Percentiles rank a stretch among this genome's conserved stretches.
Evolutionary conservation across 1,284 basidiomycete species (phyloP).

Genomic region (Boletus mariae): DNA sequence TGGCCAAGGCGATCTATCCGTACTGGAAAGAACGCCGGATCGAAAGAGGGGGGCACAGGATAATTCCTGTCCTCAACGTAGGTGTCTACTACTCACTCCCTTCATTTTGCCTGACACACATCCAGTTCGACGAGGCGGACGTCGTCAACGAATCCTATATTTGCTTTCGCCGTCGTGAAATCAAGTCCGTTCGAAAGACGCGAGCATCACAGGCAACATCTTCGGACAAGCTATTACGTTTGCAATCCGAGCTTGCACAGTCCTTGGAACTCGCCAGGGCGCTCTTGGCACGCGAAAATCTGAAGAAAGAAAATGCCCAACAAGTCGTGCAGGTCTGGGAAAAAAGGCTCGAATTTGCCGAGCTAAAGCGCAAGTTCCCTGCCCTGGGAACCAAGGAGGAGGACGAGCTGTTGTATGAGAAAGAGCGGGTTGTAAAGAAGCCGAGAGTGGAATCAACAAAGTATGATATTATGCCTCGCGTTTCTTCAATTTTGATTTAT

Average conservation of each 20-base stretch:
- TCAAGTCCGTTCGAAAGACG: slow-evolving; percentile 92
- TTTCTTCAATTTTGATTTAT: not conserved
- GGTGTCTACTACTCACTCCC: slow-evolving; percentile 20
- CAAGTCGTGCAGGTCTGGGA: slow-evolving; percentile 75
- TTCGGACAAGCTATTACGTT: slow-evolving; percentile 80
- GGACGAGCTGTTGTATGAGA: slow-evolving; percentile 79
- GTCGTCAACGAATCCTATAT: slow-evolving; percentile 92
- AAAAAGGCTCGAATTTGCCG: slow-evolving; percentile 69
- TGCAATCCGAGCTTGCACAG: slow-evolving; percentile 73
- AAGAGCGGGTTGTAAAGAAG: slow-evolving; percentile 64
- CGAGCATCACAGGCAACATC: slow-evolving; percentile 85
- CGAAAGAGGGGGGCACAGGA: slow-evolving; percentile 71
- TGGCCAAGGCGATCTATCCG: slow-evolving; percentile 70
- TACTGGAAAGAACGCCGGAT: slow-evolving; percentile 80
- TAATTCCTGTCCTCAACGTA: slow-evolving; percentile 80
- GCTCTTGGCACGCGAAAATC: slow-evolving; percentile 68
- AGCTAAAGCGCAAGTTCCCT: slow-evolving; percentile 79
- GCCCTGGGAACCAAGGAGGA: slow-evolving; percentile 68
- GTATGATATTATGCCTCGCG: slow-evolving; percentile 31
- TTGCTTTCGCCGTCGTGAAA: slow-evolving; percentile 95
- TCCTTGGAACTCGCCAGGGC: slow-evolving; percentile 72
- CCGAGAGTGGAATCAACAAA: slow-evolving; percentile 39
- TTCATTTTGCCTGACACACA: slow-evolving; percentile 4
- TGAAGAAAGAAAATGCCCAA: slow-evolving; percentile 65
- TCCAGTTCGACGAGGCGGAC: slow-evolving; percentile 83